Base-by-base conservation (phyloP, 352 stramenopile genomes). In the Phytophthora hibernalis region DNA sequence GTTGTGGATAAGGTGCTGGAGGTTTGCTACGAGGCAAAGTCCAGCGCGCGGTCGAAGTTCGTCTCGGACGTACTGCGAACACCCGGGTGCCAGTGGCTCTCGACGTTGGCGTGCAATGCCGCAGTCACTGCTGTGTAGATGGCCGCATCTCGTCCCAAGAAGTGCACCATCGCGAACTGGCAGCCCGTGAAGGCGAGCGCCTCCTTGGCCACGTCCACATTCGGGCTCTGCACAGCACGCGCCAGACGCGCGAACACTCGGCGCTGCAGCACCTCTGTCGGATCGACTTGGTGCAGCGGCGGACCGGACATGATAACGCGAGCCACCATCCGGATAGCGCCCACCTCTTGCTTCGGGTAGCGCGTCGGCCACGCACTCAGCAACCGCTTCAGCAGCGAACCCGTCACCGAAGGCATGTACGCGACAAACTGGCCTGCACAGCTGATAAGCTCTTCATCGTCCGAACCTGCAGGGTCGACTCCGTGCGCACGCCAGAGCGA, bases 371-470 rank as follows among this genome's bases (percentile, higher is more conserved):
- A 96, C 20, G 77, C 65, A 15, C 55, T 74, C 26, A 94, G 60
- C 42, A 95, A 58, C 8, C 82, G 80, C 28, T 70, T 60, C 16
- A 96, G 63, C 61, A 96, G 37, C 10, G 72, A 65, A 2, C 66
- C 54, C 4, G 85, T 85, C 9, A 87, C 74, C 2, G 83, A 75
- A 0, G 88, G 88, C 43, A 93, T 74, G 64, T 96, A 95, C 22
- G 88, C 84, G n/a, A 93, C 88, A 54, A 93, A 92, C 62, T 96
- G 88, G 16, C 88, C 86, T 1, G 85, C 88, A 53, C 82, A 93
- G 33, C 73, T 91, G 54, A 94, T 87, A 33, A 96, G 82, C 54
- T 96, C 88, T 65, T 94, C 88, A 49, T 90, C 85, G 57, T 96
- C 88, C 3, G 88, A 92, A 15, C 85, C 88, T 0, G 80, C 70